These are phyloP conservation scores for Picea engelmannii DNA, from an alignment of 83 land plant genomes.

Conservation along the genomic window DNA sequence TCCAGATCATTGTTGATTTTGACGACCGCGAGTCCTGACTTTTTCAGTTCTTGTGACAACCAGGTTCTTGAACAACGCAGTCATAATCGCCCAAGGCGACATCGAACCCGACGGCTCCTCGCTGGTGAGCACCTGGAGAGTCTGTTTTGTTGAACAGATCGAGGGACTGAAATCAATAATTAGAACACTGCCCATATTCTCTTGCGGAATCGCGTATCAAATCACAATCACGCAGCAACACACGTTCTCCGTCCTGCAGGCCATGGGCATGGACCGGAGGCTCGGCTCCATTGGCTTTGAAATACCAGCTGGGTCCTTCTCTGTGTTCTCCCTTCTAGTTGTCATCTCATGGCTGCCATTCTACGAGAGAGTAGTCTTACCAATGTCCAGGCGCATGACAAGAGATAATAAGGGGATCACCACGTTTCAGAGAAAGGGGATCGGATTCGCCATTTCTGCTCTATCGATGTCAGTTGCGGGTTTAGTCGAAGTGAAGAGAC, in stretches of 20 bases:
- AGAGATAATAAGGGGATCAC: conserved; percentile 55
- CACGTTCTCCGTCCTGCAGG: no score
- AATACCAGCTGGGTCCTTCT: no score
- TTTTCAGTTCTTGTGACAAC: no score
- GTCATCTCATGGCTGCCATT: conserved; percentile 45
- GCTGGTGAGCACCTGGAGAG: conserved; percentile 51
- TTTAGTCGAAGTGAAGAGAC: conserved; percentile 47
- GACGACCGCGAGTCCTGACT: no score
- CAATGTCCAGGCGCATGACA: conserved; percentile 39
- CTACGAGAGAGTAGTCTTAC: conserved; percentile 63
- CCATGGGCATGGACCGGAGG: no score
- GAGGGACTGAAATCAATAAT: conserved; percentile 77
- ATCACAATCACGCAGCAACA: background rate
- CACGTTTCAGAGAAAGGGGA: conserved; percentile 57
- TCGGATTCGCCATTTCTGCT: conserved; percentile 59
- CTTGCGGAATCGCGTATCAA: conserved; percentile 30
- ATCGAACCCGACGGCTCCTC: background rate
- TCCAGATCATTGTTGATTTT: no score
- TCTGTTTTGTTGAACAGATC: conserved; percentile 69
- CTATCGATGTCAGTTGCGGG: conserved; percentile 63
- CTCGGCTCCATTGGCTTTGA: no score
- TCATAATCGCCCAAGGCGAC: conserved; percentile 27
- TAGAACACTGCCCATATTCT: conserved; percentile 73
- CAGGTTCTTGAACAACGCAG: conserved; percentile 83
- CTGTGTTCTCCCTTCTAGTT: no score